Evolutionary conservation across 1,139 yeast species (phyloP).

Genomic region (Pichia sp.): DNA sequence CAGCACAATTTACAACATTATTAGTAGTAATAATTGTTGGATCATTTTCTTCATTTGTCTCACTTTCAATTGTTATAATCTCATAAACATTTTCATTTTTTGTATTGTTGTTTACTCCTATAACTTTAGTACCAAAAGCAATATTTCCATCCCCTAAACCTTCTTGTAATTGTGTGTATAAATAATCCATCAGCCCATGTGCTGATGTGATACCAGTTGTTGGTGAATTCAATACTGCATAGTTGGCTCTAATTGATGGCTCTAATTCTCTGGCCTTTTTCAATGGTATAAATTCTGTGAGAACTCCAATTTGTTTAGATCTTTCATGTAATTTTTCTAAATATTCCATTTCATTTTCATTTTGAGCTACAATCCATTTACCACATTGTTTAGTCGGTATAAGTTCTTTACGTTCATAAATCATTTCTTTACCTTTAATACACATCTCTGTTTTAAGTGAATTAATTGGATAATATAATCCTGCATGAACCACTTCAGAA

Average conservation of each 20-base stretch:
- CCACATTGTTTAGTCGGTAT: slow-evolving; percentile 59
- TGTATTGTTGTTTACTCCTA: slow-evolving; percentile 32
- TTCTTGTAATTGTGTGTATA: slow-evolving; percentile 47
- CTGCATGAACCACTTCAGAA: slow-evolving; percentile 92
- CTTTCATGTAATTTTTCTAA: slow-evolving; percentile 48
- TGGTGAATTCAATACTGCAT: slow-evolving; percentile 69
- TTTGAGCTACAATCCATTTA: slow-evolving; percentile 85
- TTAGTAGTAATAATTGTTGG: slow-evolving; percentile 41
- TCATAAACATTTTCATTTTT: slow-evolving; percentile 15
- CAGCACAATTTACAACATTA: slow-evolving; percentile 69
- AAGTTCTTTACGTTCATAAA: slow-evolving; percentile 46
- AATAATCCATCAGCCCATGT: slow-evolving; percentile 62
- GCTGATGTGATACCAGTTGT: slow-evolving; percentile 82
- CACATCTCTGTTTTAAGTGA: slow-evolving; percentile 67
- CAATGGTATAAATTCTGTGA: slow-evolving; percentile 50
- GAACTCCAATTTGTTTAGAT: slow-evolving; percentile 44
- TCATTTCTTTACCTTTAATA: slow-evolving; percentile 61
- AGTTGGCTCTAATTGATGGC: slow-evolving; percentile 60
- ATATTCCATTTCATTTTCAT: slow-evolving; percentile 53
- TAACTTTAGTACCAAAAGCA: slow-evolving; percentile 56
- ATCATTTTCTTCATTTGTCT: too few relatives aligned
- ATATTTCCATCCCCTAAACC: slow-evolving; percentile 54
- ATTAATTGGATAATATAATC: slow-evolving; percentile 68
- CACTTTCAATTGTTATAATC: too few relatives aligned
- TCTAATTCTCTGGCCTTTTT: slow-evolving; percentile 41